Base-by-base conservation (phyloP, 2,329 filamentous ascomycete genomes). In the Trichoderma oligosporum region DNA sequence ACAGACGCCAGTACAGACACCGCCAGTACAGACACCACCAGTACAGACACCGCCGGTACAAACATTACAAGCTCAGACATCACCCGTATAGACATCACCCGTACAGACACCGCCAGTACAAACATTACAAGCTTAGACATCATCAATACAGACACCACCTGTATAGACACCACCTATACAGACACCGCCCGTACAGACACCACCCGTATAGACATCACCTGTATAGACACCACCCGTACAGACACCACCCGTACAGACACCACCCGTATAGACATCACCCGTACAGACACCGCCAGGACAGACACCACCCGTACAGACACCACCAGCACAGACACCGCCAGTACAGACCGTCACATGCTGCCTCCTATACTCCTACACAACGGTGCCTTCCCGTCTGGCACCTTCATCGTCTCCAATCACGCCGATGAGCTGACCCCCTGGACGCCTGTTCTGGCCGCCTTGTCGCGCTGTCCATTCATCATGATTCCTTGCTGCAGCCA, bases 401-500 rank as follows among this genome's bases (percentile, higher is more conserved):
- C 91, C 0, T 99, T 99, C 71, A 91, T 99, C 65, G 88, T 99
- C 61, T 96, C 91, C 47, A 99, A 99, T 68, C 94, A 99, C 70
- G 93, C 93, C 9, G 94, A 99, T 69, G 92, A 99, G 73, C 81
- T 99, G 12, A 99, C 94, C 0, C 84, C 90, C 0, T 99, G 94
- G 94, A 97, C 94, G 0, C 94, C 94, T 0, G 81, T 97, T 16
- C 82, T 99, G 38, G 92, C 90, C 1, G 82, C 84, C 6, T 75
- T 91, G 1, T 91, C 87, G 0, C 74, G 82, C 2, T 88, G 87
- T 9, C 88, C 91, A 0, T 99, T 97, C 71, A 84, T 99, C 61
- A 88, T 89, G 64, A 96, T 99, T 42, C 94, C 94, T 1, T 99
- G 94, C 75, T 99, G 94, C 75, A 96, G 90, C 62, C 91, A 97